Conservation (phyloP, 345 rosid genomes). For the Eucalyptus polyanthemos region DNA sequence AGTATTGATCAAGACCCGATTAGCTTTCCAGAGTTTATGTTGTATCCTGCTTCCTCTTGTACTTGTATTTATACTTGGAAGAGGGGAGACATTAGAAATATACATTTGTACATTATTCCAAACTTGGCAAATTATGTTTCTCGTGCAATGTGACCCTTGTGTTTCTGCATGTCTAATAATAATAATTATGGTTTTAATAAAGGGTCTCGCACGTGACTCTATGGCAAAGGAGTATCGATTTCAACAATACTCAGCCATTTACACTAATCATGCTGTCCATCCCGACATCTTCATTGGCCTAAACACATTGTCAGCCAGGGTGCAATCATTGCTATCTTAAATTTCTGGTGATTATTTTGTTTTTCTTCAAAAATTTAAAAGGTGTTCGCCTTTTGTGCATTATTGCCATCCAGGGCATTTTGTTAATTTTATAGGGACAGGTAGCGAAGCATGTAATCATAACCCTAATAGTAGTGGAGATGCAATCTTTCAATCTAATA, state of each 20-base stretch:
- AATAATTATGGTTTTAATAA: neutral
- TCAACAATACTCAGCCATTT: neutral
- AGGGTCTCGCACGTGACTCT: neutral
- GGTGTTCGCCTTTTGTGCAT: neutral
- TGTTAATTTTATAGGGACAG: neutral
- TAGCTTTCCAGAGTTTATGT: neutral
- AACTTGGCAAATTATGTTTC: neutral
- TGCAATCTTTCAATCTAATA: neutral
- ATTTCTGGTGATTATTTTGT: neutral
- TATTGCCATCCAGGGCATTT: neutral
- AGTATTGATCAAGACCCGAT: neutral
- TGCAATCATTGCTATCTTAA: neutral
- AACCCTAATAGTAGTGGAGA: neutral
- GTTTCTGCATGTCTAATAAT: neutral
- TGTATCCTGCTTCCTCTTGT: neutral
- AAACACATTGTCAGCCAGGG: neutral
- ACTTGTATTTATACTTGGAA: neutral
- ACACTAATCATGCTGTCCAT: neutral
- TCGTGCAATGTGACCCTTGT: neutral
- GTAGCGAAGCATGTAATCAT: neutral
- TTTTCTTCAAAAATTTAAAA: neutral
- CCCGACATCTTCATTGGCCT: neutral
- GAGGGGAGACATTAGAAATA: neutral
- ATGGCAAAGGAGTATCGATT: neutral
- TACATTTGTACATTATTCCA: neutral